Evolutionary conservation across 345 rosid genomes (phyloP).

Genomic region (Rubroshorea leprosula): DNA sequence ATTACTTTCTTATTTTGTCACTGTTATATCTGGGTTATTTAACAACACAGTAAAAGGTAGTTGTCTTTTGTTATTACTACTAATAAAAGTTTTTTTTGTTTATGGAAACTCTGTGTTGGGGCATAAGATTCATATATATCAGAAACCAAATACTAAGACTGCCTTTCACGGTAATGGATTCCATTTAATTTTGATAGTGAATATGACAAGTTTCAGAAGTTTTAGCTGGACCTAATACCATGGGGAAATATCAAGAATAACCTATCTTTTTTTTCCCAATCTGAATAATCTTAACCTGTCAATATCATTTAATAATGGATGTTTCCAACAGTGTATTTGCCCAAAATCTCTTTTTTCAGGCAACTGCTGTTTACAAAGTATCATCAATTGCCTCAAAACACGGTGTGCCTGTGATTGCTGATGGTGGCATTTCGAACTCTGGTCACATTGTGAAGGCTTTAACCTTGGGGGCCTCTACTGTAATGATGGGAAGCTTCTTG

Average conservation of each 20-base stretch:
- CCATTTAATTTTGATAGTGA: too few species aligned
- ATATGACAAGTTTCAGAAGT: background rate
- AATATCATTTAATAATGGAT: background rate
- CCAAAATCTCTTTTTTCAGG: conserved; percentile 36
- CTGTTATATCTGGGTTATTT: too few species aligned
- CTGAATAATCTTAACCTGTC: too few species aligned
- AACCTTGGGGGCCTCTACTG: conserved; percentile 85
- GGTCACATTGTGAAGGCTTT: conserved; percentile 96
- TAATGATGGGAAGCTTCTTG: conserved; percentile 95
- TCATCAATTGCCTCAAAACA: conserved; percentile 63
- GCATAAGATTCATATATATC: too few species aligned
- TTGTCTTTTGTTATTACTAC: too few species aligned
- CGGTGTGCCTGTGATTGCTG: conserved; percentile 84
- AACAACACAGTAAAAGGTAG: background rate
- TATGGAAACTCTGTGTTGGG: too few species aligned
- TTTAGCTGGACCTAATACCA: background rate
- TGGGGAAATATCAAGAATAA: background rate
- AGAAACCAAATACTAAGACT: too few species aligned
- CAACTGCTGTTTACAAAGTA: conserved; percentile 95
- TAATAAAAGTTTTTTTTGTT: too few species aligned
- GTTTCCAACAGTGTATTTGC: background rate
- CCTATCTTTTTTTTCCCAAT: too few species aligned
- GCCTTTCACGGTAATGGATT: too few species aligned
- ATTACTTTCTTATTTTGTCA: too few species aligned
- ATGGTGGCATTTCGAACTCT: conserved; percentile 94